These are phyloP conservation scores for Pyricularia grisea DNA, from an alignment of 2,329 filamentous ascomycete species.

Conservation along the genomic window DNA sequence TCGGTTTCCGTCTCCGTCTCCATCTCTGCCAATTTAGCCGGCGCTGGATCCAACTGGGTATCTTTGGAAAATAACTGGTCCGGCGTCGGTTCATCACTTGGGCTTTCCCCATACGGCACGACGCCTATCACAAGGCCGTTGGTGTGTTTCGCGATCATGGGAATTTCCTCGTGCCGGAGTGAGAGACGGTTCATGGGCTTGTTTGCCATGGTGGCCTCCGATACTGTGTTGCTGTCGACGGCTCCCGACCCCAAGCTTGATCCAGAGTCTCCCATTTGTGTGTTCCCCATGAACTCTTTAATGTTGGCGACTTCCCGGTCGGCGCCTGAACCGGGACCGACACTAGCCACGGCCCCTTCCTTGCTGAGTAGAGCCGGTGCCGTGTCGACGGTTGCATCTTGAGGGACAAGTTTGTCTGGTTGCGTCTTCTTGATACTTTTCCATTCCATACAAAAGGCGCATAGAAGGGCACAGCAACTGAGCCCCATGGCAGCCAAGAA, in stretches of 20 bases:
- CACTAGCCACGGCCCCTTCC: background rate
- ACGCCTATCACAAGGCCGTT: background rate
- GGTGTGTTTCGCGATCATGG: background rate
- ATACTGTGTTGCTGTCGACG: background rate
- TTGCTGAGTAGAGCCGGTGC: background rate
- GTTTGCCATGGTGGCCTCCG: background rate
- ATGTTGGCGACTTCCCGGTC: background rate
- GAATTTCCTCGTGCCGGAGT: background rate
- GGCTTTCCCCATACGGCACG: background rate
- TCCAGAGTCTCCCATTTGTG: background rate
- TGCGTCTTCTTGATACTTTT: slow-evolving; percentile 51
- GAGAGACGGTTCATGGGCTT: background rate
- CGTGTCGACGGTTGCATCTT: background rate
- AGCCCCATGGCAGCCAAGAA: slow-evolving; percentile 55
- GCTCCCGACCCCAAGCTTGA: background rate
- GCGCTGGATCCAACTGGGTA: background rate
- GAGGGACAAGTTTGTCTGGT: slow-evolving; percentile 8
- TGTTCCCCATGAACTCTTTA: background rate
- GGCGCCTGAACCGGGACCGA: background rate
- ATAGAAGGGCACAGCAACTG: slow-evolving; percentile 44
- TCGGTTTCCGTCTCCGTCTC: background rate
- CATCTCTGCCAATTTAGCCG: background rate
- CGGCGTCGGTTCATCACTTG: background rate
- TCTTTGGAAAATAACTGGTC: background rate
- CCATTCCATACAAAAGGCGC: slow-evolving; percentile 54